A percentile compares a stretch with the other conserved stretches of the same genome.
phyloP scores from a whole-genome alignment of 192 early-diverging fungal species.

The Backusella psychrophila region DNA sequence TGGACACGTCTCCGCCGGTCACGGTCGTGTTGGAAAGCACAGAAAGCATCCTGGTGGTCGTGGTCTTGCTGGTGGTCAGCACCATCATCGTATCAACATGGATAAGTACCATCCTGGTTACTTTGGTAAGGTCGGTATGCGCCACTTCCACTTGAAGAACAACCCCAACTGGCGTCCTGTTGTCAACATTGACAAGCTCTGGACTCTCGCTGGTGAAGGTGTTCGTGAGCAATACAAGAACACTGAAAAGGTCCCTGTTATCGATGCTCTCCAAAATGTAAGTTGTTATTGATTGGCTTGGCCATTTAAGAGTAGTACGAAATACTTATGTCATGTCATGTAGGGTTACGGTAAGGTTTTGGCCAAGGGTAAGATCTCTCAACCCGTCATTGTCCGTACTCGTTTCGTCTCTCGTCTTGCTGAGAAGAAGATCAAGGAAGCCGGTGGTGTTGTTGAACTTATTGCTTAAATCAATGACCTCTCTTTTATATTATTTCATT shows the following conservation, averaged over 20 bases:
- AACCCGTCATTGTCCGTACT: constrained; percentile 94
- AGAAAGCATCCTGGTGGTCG: constrained; percentile 99
- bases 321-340: not conserved
- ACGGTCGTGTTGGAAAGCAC: constrained; percentile 91
- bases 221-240: constrained; percentile 78
- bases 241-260: constrained; percentile 88
- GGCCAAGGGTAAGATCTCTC: constrained; percentile 88
- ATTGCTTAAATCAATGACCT: constrained; percentile 46
- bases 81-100: constrained; percentile 99
- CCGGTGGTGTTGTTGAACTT: constrained; percentile 77
- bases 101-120: constrained; percentile 99
- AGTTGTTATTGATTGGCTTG: not conserved
- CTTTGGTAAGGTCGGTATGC: constrained; percentile 99
- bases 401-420: constrained; percentile 86
- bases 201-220: constrained; percentile 85
- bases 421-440: constrained; percentile 98
- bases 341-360: constrained; percentile 93
- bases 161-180: constrained; percentile 82
- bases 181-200: constrained; percentile 93
- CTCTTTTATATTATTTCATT: not conserved
- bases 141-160: constrained; percentile 94
- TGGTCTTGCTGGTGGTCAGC: constrained; percentile 99
- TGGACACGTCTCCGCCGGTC: constrained; percentile 99
- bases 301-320: not conserved
- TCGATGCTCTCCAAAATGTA: constrained; percentile 66